Evolutionary conservation across 148 eudicot species (phyloP), one percentile per base, ranked within the genome.

Genomic region (Selenicereus undatus): DNA sequence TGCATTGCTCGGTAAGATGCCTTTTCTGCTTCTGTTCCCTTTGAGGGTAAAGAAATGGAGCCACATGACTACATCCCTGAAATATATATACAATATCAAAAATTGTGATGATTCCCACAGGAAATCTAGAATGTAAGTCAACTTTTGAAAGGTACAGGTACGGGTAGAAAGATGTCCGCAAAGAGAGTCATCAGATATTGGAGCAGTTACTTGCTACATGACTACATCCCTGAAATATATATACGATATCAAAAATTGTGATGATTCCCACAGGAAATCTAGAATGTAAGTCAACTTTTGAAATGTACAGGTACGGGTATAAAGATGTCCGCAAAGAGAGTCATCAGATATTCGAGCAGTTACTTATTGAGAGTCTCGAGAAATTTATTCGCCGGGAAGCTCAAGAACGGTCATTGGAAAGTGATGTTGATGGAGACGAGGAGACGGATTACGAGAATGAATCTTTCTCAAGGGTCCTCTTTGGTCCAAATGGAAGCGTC

Each of bases 81-180:
- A 65, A 32, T 32, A 32, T n/a, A n/a, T n/a, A n/a, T n/a, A n/a
- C n/a, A n/a, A 11, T 48, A 48, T 48, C 11, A 54, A 54, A 54
- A 16, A 54, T 0, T 54, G 27, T 42, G 22, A 24, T 74, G 48
- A 30, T 48, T 65, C 5, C 58, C 64, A 26, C 58, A 52, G n/a
- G 39, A 52, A 75, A 45, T 48, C 79, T 76, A 26, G 12, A 36
- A 14, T 35, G 35, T 64, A 17, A 75, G 43, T 75, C 76, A 80
- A 64, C 30, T 62, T 29, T 16, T 76, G 56, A 80, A 68, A 76
- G 81, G 77, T 24, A 82, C 97, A 96, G 99, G 88, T 96, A 94
- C 76, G 99, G 99, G 75, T 96, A 96, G 89, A 96, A 96, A 86
- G 99, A 96, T 82, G 90, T 87, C 22, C 98, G 93, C 76, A 96